These are phyloP conservation scores for Tylopilus orsonianus DNA, from an alignment of 1,284 basidiomycete genomes.

Conservation along the genomic window DNA sequence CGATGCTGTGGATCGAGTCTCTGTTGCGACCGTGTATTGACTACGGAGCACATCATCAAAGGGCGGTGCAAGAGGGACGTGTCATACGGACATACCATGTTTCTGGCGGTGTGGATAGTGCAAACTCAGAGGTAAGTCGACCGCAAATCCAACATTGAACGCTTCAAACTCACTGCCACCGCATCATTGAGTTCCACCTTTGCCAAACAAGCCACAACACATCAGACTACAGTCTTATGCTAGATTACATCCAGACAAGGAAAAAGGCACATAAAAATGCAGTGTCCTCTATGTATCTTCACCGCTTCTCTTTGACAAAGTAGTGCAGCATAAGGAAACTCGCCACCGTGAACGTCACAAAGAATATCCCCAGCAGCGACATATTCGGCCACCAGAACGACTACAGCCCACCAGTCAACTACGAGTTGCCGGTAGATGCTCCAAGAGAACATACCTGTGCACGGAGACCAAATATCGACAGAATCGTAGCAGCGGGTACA, in stretches of 20 bases:
- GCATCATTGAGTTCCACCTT: constrained; percentile 20
- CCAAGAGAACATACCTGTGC: constrained; percentile 56
- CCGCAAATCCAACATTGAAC: constrained; percentile 8
- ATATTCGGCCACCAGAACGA: constrained; percentile 98
- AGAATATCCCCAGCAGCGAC: constrained; percentile 79
- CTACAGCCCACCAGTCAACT: constrained; percentile 39
- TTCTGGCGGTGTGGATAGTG: constrained; percentile 13
- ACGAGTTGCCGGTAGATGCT: background rate
- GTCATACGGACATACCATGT: constrained; percentile 29
- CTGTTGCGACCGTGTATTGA: constrained; percentile 51
- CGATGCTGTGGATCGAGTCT: constrained; percentile 66
- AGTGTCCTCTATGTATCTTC: constrained; percentile 18
- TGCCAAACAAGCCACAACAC: constrained; percentile 29
- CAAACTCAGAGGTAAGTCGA: constrained; percentile 3
- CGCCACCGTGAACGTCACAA: constrained; percentile 69
- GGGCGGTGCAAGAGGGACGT: constrained; percentile 2
- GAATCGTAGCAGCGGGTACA: constrained; percentile 89
- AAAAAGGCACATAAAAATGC: background rate
- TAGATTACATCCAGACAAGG: background rate
- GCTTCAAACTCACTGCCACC: background rate
- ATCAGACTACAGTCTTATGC: background rate
- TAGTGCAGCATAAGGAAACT: constrained; percentile 84
- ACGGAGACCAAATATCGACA: constrained; percentile 86
- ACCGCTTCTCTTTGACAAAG: constrained; percentile 90
- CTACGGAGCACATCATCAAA: constrained; percentile 15